phyloP scores from a whole-genome alignment of 148 eudicot species.

The Silene conica region DNA sequence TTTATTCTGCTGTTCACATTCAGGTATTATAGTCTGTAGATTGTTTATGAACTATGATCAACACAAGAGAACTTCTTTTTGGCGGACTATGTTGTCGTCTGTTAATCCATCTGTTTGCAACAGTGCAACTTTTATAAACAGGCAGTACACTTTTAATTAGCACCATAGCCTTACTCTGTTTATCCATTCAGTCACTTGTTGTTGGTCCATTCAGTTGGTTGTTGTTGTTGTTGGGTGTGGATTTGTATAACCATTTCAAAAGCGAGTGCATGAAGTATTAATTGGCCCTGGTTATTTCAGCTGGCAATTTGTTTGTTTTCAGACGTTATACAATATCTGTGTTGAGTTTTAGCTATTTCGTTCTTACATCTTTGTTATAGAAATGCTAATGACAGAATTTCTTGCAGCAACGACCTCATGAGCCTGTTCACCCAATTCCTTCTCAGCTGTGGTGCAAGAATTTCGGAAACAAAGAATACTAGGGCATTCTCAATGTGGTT shows the following conservation, averaged over 20 bases:
- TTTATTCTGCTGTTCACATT: background rate
- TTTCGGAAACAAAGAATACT: conserved; percentile 85
- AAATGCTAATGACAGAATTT: conserved; percentile 18
- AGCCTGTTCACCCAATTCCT: conserved; percentile 87
- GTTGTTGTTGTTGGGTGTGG: background rate
- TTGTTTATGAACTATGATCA: background rate
- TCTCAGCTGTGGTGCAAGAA: conserved; percentile 99
- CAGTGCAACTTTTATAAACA: conserved; percentile 1
- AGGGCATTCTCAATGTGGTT: conserved; percentile 20
- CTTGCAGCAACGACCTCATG: conserved; percentile 91
- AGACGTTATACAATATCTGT: background rate
- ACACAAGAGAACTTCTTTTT: background rate
- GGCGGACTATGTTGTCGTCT: background rate
- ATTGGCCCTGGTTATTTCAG: background rate
- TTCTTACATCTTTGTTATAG: conserved; percentile 1
- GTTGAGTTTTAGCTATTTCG: background rate
- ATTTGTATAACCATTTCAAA: too few relatives aligned
- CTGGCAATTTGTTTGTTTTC: background rate
- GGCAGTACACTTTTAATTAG: background rate
- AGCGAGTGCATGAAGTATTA: background rate
- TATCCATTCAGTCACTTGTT: too few relatives aligned
- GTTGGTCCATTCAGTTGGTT: too few relatives aligned
- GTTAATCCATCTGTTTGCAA: background rate
- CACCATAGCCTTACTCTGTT: background rate
- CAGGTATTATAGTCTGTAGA: background rate